These are phyloP conservation scores for Penicillium cosmopolitanum DNA, from an alignment of 495 filamentous ascomycete genomes.

Conservation along the genomic window DNA sequence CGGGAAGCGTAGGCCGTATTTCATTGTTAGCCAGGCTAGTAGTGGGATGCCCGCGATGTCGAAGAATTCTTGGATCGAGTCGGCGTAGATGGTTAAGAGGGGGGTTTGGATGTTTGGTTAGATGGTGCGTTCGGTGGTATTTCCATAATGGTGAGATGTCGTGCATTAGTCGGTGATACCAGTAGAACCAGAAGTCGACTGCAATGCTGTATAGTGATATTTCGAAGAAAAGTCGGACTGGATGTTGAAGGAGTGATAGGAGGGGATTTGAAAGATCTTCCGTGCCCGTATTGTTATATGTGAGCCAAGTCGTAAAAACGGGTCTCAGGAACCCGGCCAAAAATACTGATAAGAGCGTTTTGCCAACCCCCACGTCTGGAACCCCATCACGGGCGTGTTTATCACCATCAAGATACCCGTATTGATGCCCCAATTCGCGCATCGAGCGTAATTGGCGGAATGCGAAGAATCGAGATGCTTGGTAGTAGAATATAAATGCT, in stretches of 20 bases:
- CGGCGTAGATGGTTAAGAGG: neutral
- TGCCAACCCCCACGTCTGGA: constrained; percentile 19
- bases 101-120: constrained; percentile 4
- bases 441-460: constrained; percentile 16
- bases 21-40: constrained; percentile 10
- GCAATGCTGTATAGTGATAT: neutral
- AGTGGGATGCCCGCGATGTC: neutral
- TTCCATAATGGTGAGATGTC: neutral
- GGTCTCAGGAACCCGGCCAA: constrained; percentile 17
- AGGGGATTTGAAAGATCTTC: no score
- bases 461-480: constrained; percentile 14
- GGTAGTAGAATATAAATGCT: constrained; percentile 33
- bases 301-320: constrained; percentile 16
- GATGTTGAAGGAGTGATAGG: constrained; percentile 9
- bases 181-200: constrained; percentile 3
- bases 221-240: constrained; percentile 14
- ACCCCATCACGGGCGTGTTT: constrained; percentile 25
- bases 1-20: constrained; percentile 12
- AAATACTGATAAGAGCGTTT: constrained; percentile 14
- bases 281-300: constrained; percentile 6
- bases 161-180: constrained; percentile 1
- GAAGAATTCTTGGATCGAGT: constrained; percentile 1
- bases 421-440: constrained; percentile 19
- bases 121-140: constrained; percentile 5
- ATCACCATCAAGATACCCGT: constrained; percentile 25